A percentile compares a stretch with the other conserved stretches of the same genome.
phyloP scores from a whole-genome alignment of 331 rosid genomes.

The Stylosanthes scabra region DNA sequence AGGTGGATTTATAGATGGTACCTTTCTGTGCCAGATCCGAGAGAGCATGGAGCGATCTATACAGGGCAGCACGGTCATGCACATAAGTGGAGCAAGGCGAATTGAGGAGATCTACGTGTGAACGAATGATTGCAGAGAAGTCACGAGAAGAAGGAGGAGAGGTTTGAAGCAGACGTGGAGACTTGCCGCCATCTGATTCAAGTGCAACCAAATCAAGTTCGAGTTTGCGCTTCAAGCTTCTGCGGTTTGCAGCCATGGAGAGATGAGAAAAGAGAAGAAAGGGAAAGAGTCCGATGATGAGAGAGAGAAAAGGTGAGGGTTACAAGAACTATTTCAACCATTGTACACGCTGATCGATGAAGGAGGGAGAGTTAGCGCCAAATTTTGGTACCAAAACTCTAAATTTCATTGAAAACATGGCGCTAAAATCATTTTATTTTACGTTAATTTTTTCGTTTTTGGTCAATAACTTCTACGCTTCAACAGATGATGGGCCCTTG shows the following conservation, averaged over 20 bases:
- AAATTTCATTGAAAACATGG: too few relatives aligned
- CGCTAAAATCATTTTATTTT: too few relatives aligned
- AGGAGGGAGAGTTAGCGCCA: not conserved
- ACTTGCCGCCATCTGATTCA: not conserved
- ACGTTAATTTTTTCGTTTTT: too few relatives aligned
- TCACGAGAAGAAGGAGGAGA: not conserved
- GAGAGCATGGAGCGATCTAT: slow-evolving; percentile 30
- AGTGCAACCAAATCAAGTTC: slow-evolving; percentile 43
- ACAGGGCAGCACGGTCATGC: slow-evolving; percentile 35
- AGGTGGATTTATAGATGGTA: not conserved
- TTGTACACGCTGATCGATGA: not conserved
- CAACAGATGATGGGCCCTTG: too few relatives aligned
- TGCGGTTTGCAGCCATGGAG: slow-evolving; percentile 11
- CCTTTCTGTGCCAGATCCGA: slow-evolving; percentile 54
- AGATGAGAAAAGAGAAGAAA: not conserved
- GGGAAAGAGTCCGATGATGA: slow-evolving; percentile 2
- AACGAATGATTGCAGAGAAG: slow-evolving; percentile 24
- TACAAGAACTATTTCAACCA: too few relatives aligned
- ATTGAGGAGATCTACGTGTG: slow-evolving; percentile 38
- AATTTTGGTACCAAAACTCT: too few relatives aligned
- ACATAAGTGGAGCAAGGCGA: slow-evolving; percentile 38
- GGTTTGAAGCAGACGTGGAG: not conserved
- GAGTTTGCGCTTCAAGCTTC: slow-evolving; percentile 64
- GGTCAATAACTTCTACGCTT: too few relatives aligned
- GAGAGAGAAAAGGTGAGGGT: not conserved